phyloP scores from a whole-genome alignment of 164 flowering plant genomes.

The Vitis amurensis region DNA sequence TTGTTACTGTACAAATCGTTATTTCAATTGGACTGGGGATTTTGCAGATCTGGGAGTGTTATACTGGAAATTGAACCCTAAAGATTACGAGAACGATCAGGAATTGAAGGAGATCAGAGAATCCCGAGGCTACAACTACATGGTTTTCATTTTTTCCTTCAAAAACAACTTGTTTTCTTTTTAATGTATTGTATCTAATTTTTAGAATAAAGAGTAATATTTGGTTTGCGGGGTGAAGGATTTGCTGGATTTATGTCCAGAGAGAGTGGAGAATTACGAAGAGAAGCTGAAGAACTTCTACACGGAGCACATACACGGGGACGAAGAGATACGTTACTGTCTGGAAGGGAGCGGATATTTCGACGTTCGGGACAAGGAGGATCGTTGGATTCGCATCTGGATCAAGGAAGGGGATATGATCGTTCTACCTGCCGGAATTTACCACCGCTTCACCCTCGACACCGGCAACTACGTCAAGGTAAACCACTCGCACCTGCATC shows the following conservation, averaged over 20 bases:
- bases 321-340: conserved; percentile 95
- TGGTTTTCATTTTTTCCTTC: conserved; percentile 33
- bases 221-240: conserved; percentile 41
- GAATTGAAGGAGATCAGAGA: conserved; percentile 62
- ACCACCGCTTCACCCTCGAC: conserved; percentile 94
- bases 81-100: conserved; percentile 58
- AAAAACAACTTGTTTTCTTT: neutral
- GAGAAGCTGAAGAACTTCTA: conserved; percentile 87
- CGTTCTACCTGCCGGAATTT: conserved; percentile 87
- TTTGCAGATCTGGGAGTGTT: conserved; percentile 66
- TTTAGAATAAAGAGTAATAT: neutral
- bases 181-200: neutral
- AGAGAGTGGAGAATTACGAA: conserved; percentile 74
- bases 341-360: conserved; percentile 90
- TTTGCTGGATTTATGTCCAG: conserved; percentile 85
- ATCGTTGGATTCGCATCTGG: conserved; percentile 90
- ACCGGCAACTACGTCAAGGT: conserved; percentile 82
- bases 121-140: conserved; percentile 69
- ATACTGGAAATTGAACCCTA: conserved; percentile 68
- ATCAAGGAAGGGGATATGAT: conserved; percentile 85
- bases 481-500: neutral
- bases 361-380: conserved; percentile 83
- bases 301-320: conserved; percentile 84
- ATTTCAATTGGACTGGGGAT: neutral
- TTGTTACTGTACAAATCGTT: neutral